These are phyloP conservation scores for Metarhizium rileyi DNA, from an alignment of 2,329 filamentous ascomycete genomes.

Conservation along the genomic window DNA sequence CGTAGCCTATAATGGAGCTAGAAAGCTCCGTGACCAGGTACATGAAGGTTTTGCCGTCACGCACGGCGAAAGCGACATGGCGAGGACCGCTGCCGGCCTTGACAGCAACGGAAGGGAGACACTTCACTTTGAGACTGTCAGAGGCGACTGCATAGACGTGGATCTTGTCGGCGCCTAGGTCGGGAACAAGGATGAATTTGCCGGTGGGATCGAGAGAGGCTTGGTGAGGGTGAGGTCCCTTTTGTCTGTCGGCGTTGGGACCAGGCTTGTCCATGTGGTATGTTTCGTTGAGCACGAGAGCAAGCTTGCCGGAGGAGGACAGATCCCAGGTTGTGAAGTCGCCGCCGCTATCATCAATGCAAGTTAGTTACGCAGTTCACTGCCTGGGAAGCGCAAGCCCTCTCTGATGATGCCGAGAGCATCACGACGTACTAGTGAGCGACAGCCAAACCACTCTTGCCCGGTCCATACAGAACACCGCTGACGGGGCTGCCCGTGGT, in stretches of 20 bases:
- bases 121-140: constrained; percentile 33
- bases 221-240: constrained; percentile 53
- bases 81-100: constrained; percentile 51
- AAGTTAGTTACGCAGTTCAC: neutral
- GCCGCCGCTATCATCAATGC: constrained; percentile 23
- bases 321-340: constrained; percentile 37
- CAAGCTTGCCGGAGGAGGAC: constrained; percentile 25
- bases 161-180: constrained; percentile 55
- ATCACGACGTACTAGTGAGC: constrained; percentile 34
- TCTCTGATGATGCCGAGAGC: neutral
- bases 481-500: constrained; percentile 34
- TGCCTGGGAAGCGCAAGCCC: neutral
- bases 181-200: constrained; percentile 52
- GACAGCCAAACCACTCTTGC: constrained; percentile 29
- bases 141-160: constrained; percentile 40
- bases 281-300: constrained; percentile 25
- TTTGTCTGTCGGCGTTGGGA: constrained; percentile 37
- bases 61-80: constrained; percentile 49
- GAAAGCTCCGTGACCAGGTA: constrained; percentile 53
- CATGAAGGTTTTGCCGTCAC: constrained; percentile 37
- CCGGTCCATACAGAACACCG: constrained; percentile 31
- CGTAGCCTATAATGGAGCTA: constrained; percentile 47
- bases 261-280: constrained; percentile 31
- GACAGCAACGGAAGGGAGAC: constrained; percentile 30
- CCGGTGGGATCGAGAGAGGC: constrained; percentile 56